Base-by-base conservation (phyloP, 2,329 filamentous ascomycete genomes). In the Aspergillus sp. region DNA sequence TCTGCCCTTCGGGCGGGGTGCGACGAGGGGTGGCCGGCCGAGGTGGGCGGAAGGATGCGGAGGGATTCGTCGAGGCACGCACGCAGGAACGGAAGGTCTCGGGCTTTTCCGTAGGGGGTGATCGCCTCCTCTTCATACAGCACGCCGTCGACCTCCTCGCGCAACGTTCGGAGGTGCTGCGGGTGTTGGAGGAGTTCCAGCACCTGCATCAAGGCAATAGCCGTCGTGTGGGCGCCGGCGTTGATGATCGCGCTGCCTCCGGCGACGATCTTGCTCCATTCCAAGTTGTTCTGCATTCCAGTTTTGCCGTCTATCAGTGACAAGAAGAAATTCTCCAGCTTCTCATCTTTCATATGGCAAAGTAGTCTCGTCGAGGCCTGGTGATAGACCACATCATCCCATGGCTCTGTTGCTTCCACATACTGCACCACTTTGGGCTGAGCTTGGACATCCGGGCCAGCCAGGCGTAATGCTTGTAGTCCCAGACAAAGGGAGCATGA, bases 251-350 rank as follows among this genome's bases (percentile, higher is more conserved):
- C 56, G 7, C 48, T 47, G 7, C 81, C 67, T 58, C 84, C 81
- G 10, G 80, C 80, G 0, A 80, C 73, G 9, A 84, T 78, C 63
- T 85, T 81, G 21, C 81, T 81, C 74, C 74, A 80, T 49, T 82
- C 77, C 2, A 83, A 71, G 21, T 74, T 73, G 36, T 75, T 67
- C 0, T 70, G 65, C 4, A 64, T 58, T 0, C 73, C 71, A 16
- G 70, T 69, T 52, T 75, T 76, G 51, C 74, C 71, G 21, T 77
- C 76, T 76, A 84, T 80, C 10, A 84, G 63, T 0, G 72, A 69
- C 43, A 76, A 68, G 68, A 84, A 83, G 65, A 84, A 83, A 57
- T 84, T 81, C 47, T 81, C 75, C 0, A 83, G 70, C 53, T 78
- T 78, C 62, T 84, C 81, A 13, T 80, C 80, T 0, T 64, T 66